phyloP scores from a whole-genome alignment of 1,284 basidiomycete species.

The Agroathelia rolfsii region DNA sequence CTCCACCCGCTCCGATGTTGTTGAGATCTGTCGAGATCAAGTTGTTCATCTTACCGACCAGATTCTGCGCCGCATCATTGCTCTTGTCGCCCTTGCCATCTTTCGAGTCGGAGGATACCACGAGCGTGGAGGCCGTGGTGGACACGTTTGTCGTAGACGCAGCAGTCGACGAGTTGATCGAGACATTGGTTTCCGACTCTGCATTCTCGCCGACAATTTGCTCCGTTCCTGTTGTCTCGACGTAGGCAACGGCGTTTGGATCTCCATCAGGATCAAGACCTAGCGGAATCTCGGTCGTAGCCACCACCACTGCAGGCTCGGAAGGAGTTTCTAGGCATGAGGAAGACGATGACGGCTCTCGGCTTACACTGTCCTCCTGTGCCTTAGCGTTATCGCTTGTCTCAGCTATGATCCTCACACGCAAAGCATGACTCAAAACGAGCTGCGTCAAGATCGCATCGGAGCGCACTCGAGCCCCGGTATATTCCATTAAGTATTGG shows the following conservation, averaged over 20 bases:
- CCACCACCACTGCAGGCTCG: too few species aligned
- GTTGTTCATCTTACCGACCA: slow-evolving; percentile 29
- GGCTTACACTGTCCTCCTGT: background rate
- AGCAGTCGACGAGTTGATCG: too few species aligned
- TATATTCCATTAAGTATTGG: slow-evolving; percentile 8
- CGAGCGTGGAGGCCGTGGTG: too few species aligned
- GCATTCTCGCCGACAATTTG: slow-evolving; percentile 1
- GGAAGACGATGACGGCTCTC: too few species aligned
- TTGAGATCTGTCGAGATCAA: slow-evolving; percentile 10
- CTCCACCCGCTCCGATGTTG: slow-evolving; percentile 9
- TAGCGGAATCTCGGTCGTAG: slow-evolving; percentile 3
- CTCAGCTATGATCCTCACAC: slow-evolving; percentile 24
- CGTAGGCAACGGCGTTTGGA: slow-evolving; percentile 1
- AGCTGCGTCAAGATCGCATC: slow-evolving; percentile 31
- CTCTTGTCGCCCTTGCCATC: slow-evolving; percentile 10
- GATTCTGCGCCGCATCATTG: slow-evolving; percentile 18
- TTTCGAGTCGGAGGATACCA: too few species aligned
- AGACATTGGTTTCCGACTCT: slow-evolving; percentile 1
- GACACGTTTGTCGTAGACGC: too few species aligned
- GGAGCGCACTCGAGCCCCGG: slow-evolving; percentile 19
- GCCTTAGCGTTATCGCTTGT: slow-evolving; percentile 1
- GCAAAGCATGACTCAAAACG: slow-evolving; percentile 29
- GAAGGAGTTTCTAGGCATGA: too few species aligned
- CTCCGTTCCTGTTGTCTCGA: background rate
- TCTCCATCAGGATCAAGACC: too few species aligned